Percentiles rank a stretch among this genome's conserved stretches.
Conservation (phyloP, 2,329 filamentous ascomycete species). For the Aspergillus caelatus region DNA sequence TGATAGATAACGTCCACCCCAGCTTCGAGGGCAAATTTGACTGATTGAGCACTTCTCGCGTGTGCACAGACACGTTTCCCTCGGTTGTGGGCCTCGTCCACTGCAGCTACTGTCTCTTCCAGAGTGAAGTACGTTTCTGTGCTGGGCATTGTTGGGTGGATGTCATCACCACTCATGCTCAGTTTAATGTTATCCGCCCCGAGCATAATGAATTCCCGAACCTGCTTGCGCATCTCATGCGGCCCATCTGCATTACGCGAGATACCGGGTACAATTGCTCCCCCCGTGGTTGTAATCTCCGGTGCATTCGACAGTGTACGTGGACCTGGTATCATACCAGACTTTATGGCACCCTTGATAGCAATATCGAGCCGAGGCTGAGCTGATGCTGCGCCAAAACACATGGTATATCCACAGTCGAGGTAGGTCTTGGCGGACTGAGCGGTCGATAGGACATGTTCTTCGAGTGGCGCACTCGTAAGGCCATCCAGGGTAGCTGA, state of each 20-base stretch:
- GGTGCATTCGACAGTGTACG: background rate
- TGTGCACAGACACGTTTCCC: background rate
- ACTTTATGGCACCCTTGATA: conserved; percentile 6
- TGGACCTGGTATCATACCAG: background rate
- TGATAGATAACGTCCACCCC: background rate
- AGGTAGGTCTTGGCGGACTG: conserved; percentile 10
- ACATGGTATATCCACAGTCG: conserved; percentile 18
- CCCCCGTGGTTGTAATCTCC: background rate
- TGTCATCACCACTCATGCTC: background rate
- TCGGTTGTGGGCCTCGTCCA: background rate
- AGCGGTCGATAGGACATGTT: conserved; percentile 12
- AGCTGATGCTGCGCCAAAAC: conserved; percentile 15
- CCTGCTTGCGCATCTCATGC: background rate
- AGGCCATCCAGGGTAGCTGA: background rate
- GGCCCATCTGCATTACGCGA: background rate
- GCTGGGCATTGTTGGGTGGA: background rate
- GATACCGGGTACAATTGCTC: background rate
- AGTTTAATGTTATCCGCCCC: background rate
- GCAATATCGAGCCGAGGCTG: conserved; percentile 11
- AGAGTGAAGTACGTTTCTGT: background rate
- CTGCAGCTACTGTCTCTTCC: background rate
- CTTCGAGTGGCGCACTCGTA: conserved; percentile 5
- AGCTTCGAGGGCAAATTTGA: background rate
- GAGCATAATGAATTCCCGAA: background rate
- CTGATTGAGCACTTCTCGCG: background rate